phyloP scores from a whole-genome alignment of 805 yeast genomes.

The Hermanozyma aechmeae region DNA sequence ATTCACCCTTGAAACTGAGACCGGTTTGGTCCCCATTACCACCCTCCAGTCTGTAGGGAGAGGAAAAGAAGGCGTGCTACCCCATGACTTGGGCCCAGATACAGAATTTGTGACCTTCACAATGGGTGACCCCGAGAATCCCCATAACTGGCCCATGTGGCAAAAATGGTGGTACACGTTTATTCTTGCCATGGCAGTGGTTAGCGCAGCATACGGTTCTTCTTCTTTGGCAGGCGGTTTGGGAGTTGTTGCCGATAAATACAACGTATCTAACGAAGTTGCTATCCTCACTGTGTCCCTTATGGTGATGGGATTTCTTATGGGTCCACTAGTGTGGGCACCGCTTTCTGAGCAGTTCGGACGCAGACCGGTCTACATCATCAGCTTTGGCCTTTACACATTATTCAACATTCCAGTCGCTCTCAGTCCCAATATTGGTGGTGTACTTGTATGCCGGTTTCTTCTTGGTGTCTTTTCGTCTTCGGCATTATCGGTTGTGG shows the following conservation, averaged over 20 bases:
- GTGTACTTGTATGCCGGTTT: constrained; percentile 74
- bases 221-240: constrained; percentile 86
- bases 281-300: constrained; percentile 72
- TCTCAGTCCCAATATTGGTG: constrained; percentile 71
- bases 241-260: constrained; percentile 54
- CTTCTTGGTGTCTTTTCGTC: constrained; percentile 81
- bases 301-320: constrained; percentile 82
- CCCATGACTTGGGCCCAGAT: constrained; percentile 44
- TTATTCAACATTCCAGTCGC: constrained; percentile 87
- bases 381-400: constrained; percentile 65
- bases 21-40: constrained; percentile 78
- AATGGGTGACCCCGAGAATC: constrained; percentile 78
- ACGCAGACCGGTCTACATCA: constrained; percentile 72
- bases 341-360: constrained; percentile 84
- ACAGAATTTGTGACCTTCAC: constrained; percentile 79
- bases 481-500: constrained; percentile 77
- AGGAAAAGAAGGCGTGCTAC: constrained; percentile 9
- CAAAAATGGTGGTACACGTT: constrained; percentile 61
- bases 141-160: constrained; percentile 67
- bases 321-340: constrained; percentile 86
- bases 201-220: constrained; percentile 89
- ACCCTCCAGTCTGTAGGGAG: constrained; percentile 66
- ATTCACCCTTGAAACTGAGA: constrained; percentile 76
- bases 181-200: constrained; percentile 60
- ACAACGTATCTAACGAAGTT: constrained; percentile 66